phyloP scores from a whole-genome alignment of 805 yeast genomes.

The Suhomyces pyralidae region DNA sequence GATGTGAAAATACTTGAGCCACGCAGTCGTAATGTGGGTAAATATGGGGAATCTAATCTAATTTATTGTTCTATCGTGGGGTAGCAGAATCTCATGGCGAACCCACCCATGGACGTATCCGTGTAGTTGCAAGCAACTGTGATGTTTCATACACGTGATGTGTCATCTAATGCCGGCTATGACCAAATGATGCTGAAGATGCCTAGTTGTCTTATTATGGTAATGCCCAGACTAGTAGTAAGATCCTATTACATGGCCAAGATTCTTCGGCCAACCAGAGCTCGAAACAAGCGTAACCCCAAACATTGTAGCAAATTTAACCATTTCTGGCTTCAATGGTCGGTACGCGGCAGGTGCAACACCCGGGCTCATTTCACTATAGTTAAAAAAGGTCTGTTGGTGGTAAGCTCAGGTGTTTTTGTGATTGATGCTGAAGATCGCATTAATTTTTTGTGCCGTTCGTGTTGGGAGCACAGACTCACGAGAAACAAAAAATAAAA shows the following conservation, averaged over 20 bases:
- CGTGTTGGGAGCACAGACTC: background rate
- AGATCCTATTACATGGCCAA: background rate
- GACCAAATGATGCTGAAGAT: background rate
- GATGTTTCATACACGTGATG: background rate
- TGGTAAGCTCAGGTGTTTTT: background rate
- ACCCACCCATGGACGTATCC: background rate
- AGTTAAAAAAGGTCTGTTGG: background rate
- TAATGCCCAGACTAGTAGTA: background rate
- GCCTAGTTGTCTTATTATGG: background rate
- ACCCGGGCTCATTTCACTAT: background rate
- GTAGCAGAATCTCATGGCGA: background rate
- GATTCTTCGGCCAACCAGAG: background rate
- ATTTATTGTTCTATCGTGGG: background rate
- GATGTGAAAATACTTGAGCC: background rate
- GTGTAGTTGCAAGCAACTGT: background rate
- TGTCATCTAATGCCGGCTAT: background rate
- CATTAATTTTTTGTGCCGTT: background rate
- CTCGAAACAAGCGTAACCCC: background rate
- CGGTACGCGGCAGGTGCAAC: background rate
- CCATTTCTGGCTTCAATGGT: background rate
- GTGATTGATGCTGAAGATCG: background rate
- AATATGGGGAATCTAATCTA: background rate
- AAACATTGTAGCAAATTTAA: background rate
- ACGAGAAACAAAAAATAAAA: background rate
- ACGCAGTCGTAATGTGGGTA: background rate